Evolutionary conservation across 106 monocot genomes (phyloP).

Genomic region (Dactylorhiza incarnata): DNA sequence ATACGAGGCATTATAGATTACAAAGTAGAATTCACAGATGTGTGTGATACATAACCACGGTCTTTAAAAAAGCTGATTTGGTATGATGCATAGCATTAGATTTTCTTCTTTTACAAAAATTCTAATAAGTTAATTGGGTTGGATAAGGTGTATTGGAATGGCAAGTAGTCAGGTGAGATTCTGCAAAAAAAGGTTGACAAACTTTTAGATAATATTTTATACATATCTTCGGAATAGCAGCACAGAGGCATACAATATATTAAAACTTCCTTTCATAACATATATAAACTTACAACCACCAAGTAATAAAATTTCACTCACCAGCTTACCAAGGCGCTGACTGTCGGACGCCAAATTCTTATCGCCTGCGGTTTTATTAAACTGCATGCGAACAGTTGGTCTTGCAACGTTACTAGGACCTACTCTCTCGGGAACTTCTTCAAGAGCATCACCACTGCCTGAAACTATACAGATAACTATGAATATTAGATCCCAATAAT

Average conservation of each 20-base stretch:
- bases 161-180: no score
- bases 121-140: no score
- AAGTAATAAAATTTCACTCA: conserved; percentile 13
- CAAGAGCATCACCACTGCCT: conserved; percentile 21
- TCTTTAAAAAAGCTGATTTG: no score
- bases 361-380: conserved; percentile 25
- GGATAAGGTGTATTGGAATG: no score
- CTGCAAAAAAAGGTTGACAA: no score
- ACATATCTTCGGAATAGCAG: not conserved
- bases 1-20: no score
- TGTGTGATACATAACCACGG: no score
- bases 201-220: not conserved
- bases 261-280: no score
- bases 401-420: conserved; percentile 31
- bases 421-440: conserved; percentile 15
- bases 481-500: not conserved
- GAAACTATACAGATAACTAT: not conserved
- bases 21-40: no score
- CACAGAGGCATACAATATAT: not conserved
- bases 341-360: conserved; percentile 19
- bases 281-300: not conserved
- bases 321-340: conserved; percentile 28
- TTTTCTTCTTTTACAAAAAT: no score
- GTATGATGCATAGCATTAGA: no score
- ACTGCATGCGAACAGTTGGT: conserved; percentile 29